These are phyloP conservation scores for Penicillium palitans DNA, from an alignment of 2,329 filamentous ascomycete species.

Conservation along the genomic window DNA sequence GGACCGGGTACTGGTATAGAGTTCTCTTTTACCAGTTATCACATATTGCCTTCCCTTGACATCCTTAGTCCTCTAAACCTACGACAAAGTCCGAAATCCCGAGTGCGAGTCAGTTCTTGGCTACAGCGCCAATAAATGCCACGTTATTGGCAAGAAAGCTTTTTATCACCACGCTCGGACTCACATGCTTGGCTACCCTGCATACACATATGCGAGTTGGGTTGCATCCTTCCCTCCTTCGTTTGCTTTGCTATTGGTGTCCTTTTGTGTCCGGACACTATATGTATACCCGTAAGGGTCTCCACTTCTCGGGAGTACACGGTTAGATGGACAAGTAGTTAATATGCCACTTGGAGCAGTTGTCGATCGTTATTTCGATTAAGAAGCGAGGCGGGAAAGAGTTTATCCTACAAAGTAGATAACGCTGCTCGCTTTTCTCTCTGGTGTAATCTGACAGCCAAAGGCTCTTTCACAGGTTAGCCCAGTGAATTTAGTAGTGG, in stretches of 20 bases:
- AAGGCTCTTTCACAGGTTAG: neutral
- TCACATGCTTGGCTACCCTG: neutral
- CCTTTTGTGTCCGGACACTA: neutral
- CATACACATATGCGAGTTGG: neutral
- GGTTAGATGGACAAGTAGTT: neutral
- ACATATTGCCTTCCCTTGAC: neutral
- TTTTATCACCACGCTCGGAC: constrained; percentile 4
- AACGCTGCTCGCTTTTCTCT: neutral
- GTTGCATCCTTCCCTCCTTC: neutral
- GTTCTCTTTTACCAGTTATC: neutral
- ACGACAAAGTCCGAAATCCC: constrained; percentile 4
- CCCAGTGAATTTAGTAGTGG: neutral
- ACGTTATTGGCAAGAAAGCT: constrained; percentile 19
- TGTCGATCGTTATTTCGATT: neutral
- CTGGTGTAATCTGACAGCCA: neutral
- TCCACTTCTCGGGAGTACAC: neutral
- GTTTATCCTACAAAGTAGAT: neutral
- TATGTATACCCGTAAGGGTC: too few species aligned
- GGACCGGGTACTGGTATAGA: neutral
- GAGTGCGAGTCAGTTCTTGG: constrained; percentile 7
- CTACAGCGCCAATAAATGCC: constrained; percentile 14
- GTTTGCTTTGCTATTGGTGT: constrained; percentile 3
- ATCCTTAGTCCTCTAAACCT: neutral
- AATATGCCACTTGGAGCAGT: neutral
- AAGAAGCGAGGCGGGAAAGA: neutral